Evolutionary conservation across 345 rosid genomes (phyloP), one percentile per base, ranked within the genome.

Genomic region (Viola odorata): DNA sequence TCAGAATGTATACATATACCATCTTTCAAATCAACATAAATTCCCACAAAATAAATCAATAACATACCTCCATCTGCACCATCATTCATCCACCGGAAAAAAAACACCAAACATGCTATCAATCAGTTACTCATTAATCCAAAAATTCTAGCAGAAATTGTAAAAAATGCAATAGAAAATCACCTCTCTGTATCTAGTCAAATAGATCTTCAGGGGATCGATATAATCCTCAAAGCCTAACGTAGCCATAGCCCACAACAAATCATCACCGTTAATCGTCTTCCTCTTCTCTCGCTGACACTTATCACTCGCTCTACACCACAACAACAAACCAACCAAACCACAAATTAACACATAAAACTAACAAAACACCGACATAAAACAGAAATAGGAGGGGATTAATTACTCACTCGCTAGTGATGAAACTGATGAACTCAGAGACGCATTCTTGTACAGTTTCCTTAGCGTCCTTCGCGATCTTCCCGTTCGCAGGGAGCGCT

Each of bases 221-320:
- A 89, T 90, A 71, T 89, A 92, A 63, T 89, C 97, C 83, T 89
- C 97, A 76, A 92, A 92, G 58, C 97, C 98, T 79, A 92, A 77
- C 32, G 96, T 92, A 0, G 97, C 90, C 94, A 92, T 89, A 38
- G 96, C 96, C 96, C 97, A 92, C 37, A 92, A 86, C 73, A 92
- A 81, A 78, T 92, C 98, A 61, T 92, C 98, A 50, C 96, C 97
- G 42, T 92, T 92, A 59, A 92, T 82, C 50, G 96, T 89, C 86
- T 89, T 92, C 80, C 98, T 77, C 84, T 92, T 89, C 84, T 92
- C 98, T 67, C 84, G 85, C 88, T 89, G 98, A 41, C 98, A 92
- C 81, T 89, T 92, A 73, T 92, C 97, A 78, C 98, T 89, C 40
- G 97, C 98, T 68, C 98, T 92, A 67, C 74, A 69, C n/a, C 23